Conservation (phyloP, 1,284 basidiomycete species). For the Stereum hirsutum region DNA sequence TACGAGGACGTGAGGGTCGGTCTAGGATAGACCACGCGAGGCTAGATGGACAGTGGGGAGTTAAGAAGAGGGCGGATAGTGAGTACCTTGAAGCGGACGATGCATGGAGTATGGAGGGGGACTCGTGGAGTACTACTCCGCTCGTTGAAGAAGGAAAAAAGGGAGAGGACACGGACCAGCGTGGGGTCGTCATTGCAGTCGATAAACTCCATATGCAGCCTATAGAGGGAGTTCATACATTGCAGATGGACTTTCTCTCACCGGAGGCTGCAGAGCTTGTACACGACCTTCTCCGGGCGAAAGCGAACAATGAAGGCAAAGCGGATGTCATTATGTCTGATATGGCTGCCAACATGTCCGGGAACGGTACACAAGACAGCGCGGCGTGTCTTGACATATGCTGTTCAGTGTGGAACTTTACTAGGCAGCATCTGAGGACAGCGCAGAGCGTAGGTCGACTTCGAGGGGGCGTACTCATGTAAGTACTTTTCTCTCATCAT, state of each 20-base stretch:
- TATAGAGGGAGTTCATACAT: slow-evolving; percentile 56
- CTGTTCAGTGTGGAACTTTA: slow-evolving; percentile 54
- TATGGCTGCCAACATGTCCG: slow-evolving; percentile 68
- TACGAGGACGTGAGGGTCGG: background rate
- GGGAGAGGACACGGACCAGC: slow-evolving; percentile 19
- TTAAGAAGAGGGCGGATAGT: background rate
- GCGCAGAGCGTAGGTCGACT: slow-evolving; percentile 30
- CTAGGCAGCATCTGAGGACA: slow-evolving; percentile 38
- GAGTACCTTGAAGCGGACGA: background rate
- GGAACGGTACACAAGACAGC: slow-evolving; percentile 49
- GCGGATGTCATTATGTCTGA: slow-evolving; percentile 71
- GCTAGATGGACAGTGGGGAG: background rate
- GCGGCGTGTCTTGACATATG: slow-evolving; percentile 56
- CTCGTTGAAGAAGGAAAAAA: slow-evolving; percentile 3
- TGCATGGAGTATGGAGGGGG: slow-evolving; percentile 3
- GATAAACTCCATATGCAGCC: slow-evolving; percentile 64
- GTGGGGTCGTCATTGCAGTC: slow-evolving; percentile 60
- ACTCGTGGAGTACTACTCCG: slow-evolving; percentile 7
- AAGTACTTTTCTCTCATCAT: slow-evolving; percentile 20
- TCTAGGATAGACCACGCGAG: background rate
- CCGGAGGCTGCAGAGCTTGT: slow-evolving; percentile 41
- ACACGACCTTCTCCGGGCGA: slow-evolving; percentile 30
- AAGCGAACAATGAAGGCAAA: slow-evolving; percentile 31
- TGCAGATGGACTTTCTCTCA: slow-evolving; percentile 74
- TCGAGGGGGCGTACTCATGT: slow-evolving; percentile 60